Evolutionary conservation across 163 green algal genomes (phyloP).

Genomic region (Volvox carteri): DNA sequence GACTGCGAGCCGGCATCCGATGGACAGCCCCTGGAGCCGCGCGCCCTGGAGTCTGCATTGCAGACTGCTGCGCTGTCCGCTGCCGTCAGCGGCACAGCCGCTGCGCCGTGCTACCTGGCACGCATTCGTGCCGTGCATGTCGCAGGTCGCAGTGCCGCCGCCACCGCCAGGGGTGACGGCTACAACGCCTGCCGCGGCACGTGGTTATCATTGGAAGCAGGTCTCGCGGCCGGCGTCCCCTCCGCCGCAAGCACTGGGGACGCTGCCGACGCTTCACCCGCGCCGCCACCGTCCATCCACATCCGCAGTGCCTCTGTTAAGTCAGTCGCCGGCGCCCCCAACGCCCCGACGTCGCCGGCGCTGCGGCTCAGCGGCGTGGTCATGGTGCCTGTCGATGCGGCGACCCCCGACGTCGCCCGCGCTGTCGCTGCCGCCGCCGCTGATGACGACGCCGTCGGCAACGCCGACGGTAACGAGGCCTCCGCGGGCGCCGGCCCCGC

Average conservation of each 20-base stretch:
- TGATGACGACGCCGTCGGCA: not conserved
- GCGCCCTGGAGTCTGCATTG: slow-evolving; percentile 19
- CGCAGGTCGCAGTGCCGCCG: not conserved
- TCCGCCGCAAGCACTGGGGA: not conserved
- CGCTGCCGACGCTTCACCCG: not conserved
- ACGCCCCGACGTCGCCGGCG: not conserved
- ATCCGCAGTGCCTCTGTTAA: slow-evolving; percentile 1
- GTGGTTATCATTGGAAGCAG: slow-evolving; percentile 23
- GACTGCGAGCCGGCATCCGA: slow-evolving; percentile 15
- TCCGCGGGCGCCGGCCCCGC: not conserved
- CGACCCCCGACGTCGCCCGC: slow-evolving; percentile 32
- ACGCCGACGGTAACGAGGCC: not conserved
- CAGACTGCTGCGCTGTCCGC: slow-evolving; percentile 20
- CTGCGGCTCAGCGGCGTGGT: slow-evolving; percentile 21
- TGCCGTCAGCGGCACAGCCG: not conserved
- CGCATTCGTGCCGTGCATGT: slow-evolving; percentile 2
- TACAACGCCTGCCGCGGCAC: not conserved
- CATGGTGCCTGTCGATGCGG: slow-evolving; percentile 29
- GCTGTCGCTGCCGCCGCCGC: not conserved
- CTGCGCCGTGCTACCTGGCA: slow-evolving; percentile 24
- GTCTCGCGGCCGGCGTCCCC: too few species aligned
- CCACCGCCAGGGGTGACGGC: not conserved
- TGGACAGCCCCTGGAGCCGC: slow-evolving; percentile 35
- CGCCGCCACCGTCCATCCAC: slow-evolving; percentile 22
- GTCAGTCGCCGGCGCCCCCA: not conserved